phyloP scores from a whole-genome alignment of 352 stramenopile genomes.

The Globisporangium carolinianum region DNA sequence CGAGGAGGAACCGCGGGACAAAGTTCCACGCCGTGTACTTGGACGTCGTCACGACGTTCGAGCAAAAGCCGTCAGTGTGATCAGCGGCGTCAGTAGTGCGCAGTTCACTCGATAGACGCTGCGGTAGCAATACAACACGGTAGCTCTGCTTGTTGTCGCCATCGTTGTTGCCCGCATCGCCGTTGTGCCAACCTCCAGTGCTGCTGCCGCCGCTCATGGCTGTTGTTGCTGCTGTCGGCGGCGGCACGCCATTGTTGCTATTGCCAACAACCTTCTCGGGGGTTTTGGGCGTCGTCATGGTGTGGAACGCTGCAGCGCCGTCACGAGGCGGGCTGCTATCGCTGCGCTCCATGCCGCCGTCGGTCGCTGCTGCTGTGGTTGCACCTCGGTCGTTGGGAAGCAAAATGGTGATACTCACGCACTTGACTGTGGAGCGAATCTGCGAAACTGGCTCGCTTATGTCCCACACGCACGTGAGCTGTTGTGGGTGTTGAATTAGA shows the following conservation, averaged over 20 bases:
- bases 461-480: neutral
- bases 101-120: conserved; percentile 1
- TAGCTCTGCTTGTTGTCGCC: neutral
- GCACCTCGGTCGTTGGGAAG: neutral
- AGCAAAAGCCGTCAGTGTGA: conserved; percentile 28
- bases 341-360: conserved; percentile 1
- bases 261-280: neutral
- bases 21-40: conserved; percentile 90
- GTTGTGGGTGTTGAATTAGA: no score
- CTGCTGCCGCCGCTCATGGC: neutral
- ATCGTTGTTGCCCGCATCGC: neutral
- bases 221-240: no score
- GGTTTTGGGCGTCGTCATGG: conserved; percentile 5
- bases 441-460: neutral
- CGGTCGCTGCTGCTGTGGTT: neutral
- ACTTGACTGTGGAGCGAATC: neutral
- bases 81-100: neutral
- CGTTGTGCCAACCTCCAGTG: neutral
- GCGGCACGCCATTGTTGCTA: no score
- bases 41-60: conserved; percentile 88
- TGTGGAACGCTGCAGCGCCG: neutral
- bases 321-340: neutral
- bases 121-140: conserved; percentile 4
- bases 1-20: conserved; percentile 83
- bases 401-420: neutral